Conservation (phyloP, 768 basidiomycete genomes). For the Lactifluus pinguis region DNA sequence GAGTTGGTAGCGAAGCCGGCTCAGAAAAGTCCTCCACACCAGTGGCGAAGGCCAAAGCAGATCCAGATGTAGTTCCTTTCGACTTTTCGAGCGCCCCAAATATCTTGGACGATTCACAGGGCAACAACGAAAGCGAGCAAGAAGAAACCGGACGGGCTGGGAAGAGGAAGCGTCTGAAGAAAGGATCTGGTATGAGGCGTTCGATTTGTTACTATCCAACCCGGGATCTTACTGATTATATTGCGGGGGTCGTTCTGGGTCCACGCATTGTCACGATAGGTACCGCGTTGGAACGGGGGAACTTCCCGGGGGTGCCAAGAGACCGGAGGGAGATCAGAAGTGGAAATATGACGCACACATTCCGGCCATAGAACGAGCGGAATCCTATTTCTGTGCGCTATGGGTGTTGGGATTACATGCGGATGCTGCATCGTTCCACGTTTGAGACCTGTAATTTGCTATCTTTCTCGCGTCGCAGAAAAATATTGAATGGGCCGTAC, state of each 20-base stretch:
- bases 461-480: background rate
- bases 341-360: constrained; percentile 30
- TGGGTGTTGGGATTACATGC: background rate
- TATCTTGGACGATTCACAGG: constrained; percentile 50
- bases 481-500: background rate
- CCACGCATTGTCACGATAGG: constrained; percentile 3
- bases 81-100: constrained; percentile 66
- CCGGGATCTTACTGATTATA: background rate
- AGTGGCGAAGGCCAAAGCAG: constrained; percentile 19
- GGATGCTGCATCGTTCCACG: background rate
- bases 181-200: background rate
- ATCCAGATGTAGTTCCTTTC: constrained; percentile 36
- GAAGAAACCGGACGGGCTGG: constrained; percentile 28
- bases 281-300: constrained; percentile 21
- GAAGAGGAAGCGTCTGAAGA: constrained; percentile 32
- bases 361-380: constrained; percentile 16
- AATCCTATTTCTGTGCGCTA: background rate
- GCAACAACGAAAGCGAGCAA: constrained; percentile 28
- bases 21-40: constrained; percentile 12
- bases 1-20: constrained; percentile 17
- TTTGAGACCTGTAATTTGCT: background rate
- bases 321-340: constrained; percentile 28
- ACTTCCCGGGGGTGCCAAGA: constrained; percentile 27
- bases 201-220: background rate
- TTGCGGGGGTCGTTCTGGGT: background rate